Base-by-base conservation (phyloP, 441 rosid genomes). In the Bruguiera hainesii region DNA sequence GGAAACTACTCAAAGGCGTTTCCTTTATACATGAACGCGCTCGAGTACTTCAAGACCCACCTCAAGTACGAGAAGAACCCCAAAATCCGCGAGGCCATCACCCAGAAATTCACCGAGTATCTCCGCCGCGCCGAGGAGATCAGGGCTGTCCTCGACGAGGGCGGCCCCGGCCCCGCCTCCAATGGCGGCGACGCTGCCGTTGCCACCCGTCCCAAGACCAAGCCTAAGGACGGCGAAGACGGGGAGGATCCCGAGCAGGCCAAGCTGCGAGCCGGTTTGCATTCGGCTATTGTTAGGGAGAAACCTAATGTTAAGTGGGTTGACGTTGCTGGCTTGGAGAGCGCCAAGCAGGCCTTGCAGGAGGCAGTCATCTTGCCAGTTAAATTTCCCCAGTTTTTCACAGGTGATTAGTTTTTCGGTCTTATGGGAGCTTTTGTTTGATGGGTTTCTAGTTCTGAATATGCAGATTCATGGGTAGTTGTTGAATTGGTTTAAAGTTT, bases 91-190 rank as follows among this genome's bases (percentile, higher is more conserved):
- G 98, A 95, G 65, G 99, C 98, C 0, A 95, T 95, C 46, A 95
- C 98, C 58, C 87, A 79, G 79, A 95, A 91, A 79, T 95, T 95
- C 83, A 91, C 97, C 25, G 99, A 95, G 81, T 95, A 95, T 75
- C 89, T 95, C 21, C 97, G 96, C 31, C 91, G 99, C 8, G 99
- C 99, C 0, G 98, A 95, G 84, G 99, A 95, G 93, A 91, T 95
- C 85, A 87, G 97, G 11, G 89, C 91, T 10, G 97, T 95, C 48
- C 85, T 95, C 18, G 97, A 95, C 37, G 98, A 95, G 61, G 96
- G 98, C 6, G 98, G 98, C 2, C 83, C 98, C 0, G 98, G 96
- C 0, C 95, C 98, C 0, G 87, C 85, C 39, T 80, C 92, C 3
- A 92, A 91, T 68, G 28, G 28, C 6, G 97, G 97, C 3, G 99